A percentile compares a stretch with the other conserved stretches of the same genome.
Conservation (phyloP, 768 basidiomycete species). For the Xerocomus brunneocitrinus region DNA sequence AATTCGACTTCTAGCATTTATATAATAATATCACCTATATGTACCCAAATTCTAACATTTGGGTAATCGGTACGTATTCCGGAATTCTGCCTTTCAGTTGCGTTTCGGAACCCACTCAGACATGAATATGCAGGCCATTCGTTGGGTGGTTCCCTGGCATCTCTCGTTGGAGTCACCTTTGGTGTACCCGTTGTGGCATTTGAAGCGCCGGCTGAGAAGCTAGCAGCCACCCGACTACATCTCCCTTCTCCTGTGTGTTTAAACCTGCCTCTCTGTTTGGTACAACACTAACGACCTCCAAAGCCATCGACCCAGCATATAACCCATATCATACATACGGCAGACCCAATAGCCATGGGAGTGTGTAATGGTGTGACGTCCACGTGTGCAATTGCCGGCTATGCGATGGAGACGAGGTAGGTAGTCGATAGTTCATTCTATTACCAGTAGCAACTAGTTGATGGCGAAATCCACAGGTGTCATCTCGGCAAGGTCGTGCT, state of each 20-base stretch:
- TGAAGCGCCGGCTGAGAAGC: conserved; percentile 74
- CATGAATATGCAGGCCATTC: conserved; percentile 48
- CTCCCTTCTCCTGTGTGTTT: conserved; percentile 74
- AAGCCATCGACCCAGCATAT: conserved; percentile 72
- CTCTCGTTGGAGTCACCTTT: conserved; percentile 83
- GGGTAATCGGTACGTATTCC: conserved; percentile 63
- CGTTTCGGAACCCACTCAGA: neutral
- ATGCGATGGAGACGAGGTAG: conserved; percentile 72
- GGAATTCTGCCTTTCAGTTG: neutral
- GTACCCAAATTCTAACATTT: conserved; percentile 87
- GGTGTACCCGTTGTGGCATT: conserved; percentile 91
- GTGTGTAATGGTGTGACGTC: conserved; percentile 74
- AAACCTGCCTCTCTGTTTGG: neutral
- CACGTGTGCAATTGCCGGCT: conserved; percentile 77
- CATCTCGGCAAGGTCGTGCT: conserved; percentile 79
- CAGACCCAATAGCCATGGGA: conserved; percentile 90
- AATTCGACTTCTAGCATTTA: conserved; percentile 54
- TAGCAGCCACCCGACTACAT: conserved; percentile 74
- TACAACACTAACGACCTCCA: neutral
- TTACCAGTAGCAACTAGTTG: conserved; percentile 1
- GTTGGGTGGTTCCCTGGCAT: conserved; percentile 81
- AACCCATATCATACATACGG: conserved; percentile 89
- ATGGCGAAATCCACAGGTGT: conserved; percentile 45
- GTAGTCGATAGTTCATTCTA: conserved; percentile 1
- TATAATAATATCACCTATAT: conserved; percentile 90